These are phyloP conservation scores for Solanum aculeatissimum DNA, from an alignment of 305 asterid species.

Conservation along the genomic window DNA sequence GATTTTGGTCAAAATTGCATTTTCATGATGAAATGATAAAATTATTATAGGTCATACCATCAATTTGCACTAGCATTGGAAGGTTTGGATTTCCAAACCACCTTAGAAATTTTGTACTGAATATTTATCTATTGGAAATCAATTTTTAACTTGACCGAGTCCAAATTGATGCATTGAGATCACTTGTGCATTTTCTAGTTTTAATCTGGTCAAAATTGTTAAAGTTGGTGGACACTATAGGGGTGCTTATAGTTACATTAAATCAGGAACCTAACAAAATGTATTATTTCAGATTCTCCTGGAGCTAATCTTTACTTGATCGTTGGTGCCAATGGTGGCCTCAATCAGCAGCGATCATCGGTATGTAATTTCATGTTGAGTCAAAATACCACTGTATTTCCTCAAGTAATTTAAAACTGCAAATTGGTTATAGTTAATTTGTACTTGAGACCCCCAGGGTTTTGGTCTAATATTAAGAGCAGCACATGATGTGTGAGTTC, in stretches of 20 bases:
- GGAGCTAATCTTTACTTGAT: constrained; percentile 39
- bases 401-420: not conserved
- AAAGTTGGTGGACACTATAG: not conserved
- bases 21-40: not conserved
- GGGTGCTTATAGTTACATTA: not conserved
- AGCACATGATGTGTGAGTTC: not conserved
- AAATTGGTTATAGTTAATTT: not conserved
- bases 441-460: not conserved
- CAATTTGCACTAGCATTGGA: not conserved
- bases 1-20: not conserved
- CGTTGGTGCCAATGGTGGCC: constrained; percentile 90
- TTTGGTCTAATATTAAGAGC: not conserved
- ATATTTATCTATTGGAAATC: not conserved
- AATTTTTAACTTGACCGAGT: not conserved
- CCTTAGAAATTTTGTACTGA: not conserved
- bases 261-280: not conserved
- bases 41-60: not conserved
- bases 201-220: not conserved
- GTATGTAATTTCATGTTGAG: constrained; percentile 23
- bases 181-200: not conserved
- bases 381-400: not conserved
- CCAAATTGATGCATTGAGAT: not conserved
- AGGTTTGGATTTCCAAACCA: not conserved
- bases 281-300: constrained; percentile 17
- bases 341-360: constrained; percentile 91